Evolutionary conservation across 1,139 yeast species (phyloP), one percentile per base, ranked within the genome.

Genomic region (Pichia sp.): DNA sequence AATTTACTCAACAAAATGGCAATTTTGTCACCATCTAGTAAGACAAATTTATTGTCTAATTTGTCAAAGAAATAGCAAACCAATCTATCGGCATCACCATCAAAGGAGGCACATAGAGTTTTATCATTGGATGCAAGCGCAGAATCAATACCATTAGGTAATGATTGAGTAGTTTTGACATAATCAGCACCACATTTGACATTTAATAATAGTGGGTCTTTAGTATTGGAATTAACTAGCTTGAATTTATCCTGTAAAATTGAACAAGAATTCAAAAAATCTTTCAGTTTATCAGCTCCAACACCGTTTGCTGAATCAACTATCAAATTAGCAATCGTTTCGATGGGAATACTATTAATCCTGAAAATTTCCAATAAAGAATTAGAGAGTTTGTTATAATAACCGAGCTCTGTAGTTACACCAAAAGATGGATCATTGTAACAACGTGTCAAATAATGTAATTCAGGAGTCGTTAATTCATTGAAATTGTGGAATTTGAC

Each of bases 11-110:
- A 75, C 48, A 92, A 67, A 0, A 96, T 83, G 3, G 97, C 84
- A 53, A 90, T 84, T 64, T 87, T 88, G 66, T 92, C 98, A 49
- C 99, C 99, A 57, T 92, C 99, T 48, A 92, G 71, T 39, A 92
- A 69, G 39, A 75, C 73, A 67, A 92, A 92, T 35, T 62, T 60
- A 4, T 61, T 54, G 1, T 59, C 61, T 47, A 75, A 77, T 39
- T 72, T 68, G 31, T 46, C 43, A 63, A 80, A 88, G 16, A 41
- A 48, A 66, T 87, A 92, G 58, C 88, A 87, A 29, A 92, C 85
- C 47, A 92, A 81, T 57, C 99, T 75, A 62, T 92, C 99, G 4
- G 98, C 98, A 62, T 92, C 99, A 41, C 98, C 99, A 61, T 92
- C 98, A 59, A 87, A 88, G 1, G 95, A 86, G 8, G 95, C 85